phyloP scores from a whole-genome alignment of 1,139 yeast species.

The Debaryomycetaceae sp. region DNA sequence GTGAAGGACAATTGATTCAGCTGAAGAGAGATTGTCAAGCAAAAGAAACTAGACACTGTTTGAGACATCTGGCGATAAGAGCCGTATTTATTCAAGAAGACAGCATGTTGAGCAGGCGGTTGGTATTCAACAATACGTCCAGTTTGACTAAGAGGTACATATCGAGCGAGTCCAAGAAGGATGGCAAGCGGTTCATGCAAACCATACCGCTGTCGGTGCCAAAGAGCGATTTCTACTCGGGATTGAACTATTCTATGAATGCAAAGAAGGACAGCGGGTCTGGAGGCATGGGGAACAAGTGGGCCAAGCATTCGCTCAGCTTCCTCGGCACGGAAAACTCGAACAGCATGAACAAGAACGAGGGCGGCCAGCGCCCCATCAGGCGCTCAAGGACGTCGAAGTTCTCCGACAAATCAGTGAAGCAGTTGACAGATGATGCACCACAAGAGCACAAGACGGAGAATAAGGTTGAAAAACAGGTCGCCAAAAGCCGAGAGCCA shows the following conservation, averaged over 20 bases:
- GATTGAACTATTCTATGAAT: slow-evolving; percentile 21
- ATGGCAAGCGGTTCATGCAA: slow-evolving; percentile 40
- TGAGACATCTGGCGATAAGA: not conserved
- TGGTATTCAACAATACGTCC: slow-evolving; percentile 8
- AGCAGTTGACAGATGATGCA: slow-evolving; percentile 3
- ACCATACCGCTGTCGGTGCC: slow-evolving; percentile 31
- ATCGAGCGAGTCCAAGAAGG: slow-evolving; percentile 24
- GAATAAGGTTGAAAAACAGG: not conserved
- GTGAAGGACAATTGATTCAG: not conserved
- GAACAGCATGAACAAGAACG: slow-evolving; percentile 5
- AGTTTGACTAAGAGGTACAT: slow-evolving; percentile 16
- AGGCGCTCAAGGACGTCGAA: slow-evolving; percentile 40
- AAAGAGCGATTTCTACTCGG: slow-evolving; percentile 23
- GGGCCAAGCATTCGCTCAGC: slow-evolving; percentile 20
- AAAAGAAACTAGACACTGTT: not conserved
- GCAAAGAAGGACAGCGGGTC: slow-evolving; percentile 9
- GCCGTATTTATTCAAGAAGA: slow-evolving; percentile 1
- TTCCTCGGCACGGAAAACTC: slow-evolving; percentile 4
- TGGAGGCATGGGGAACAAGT: slow-evolving; percentile 13
- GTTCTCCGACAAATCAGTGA: slow-evolving; percentile 20
- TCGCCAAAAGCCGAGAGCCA: slow-evolving; percentile 1
- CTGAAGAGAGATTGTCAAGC: not conserved
- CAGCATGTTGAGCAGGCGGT: slow-evolving; percentile 14
- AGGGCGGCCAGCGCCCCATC: slow-evolving; percentile 14
- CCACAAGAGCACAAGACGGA: not conserved